Base-by-base conservation (phyloP, 2,329 filamentous ascomycete species). In the Fusarium bactridioides region DNA sequence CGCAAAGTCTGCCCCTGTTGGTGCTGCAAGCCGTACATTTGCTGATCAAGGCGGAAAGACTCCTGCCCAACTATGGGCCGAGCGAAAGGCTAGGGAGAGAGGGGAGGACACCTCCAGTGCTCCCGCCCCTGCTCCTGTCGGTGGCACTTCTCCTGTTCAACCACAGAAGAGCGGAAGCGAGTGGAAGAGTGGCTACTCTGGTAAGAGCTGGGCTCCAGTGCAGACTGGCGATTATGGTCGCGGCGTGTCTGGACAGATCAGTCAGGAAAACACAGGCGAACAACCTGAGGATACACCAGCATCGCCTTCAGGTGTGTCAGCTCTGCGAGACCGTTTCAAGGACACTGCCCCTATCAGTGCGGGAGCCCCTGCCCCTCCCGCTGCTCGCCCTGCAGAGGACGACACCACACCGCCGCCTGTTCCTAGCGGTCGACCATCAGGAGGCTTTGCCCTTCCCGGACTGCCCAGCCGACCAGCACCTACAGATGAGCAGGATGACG, bases 1-100 rank as follows among this genome's bases (percentile, higher is more conserved):
- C 33, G 80, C 89, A 29, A 83, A 90, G 7, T 79, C 83, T 25
- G 78, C 85, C 25, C 90, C 92, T 10, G 87, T 97, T 31, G 94
- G 94, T 31, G 88, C 90, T 73, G 94, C 95, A 41, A 97, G 94
- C 83, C 91, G 94, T 78, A 97, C 94, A 2, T 99, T 98, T 84
- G 96, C 96, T 21, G 95, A 98, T 74, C 87, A 97, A 81, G 95
- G 93, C 71, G 96, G 96, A 70, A 99, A 98, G 86, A 98, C 96
- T 10, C 96, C 96, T 11, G 95, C 96, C 35, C 96, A 99, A 82
- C 84, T 97, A 40, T 99, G 96, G 96, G 95, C 95, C 1, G 96
- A 99, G 85, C 97, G 95, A 85, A 98, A 98, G 85, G 95, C 93
- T 41, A 91, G 91, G 68, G 91, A 96, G 80, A 88, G 91, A 57